Conservation (phyloP, 2,329 filamentous ascomycete species). For the Claviceps fusiformis region DNA sequence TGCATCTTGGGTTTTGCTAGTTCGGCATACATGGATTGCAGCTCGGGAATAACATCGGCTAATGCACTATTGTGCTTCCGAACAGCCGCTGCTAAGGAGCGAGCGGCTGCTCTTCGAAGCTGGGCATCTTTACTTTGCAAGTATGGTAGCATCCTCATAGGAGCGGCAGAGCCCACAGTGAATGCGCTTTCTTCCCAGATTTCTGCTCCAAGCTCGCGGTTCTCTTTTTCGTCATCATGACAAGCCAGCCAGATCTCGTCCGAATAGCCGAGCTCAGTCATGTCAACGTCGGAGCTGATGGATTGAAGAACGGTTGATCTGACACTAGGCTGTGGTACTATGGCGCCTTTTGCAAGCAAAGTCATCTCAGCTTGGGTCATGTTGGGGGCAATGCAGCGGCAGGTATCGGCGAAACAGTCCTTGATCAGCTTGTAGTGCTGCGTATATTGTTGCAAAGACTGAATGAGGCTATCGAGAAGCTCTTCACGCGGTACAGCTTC, state of each 20-base stretch:
- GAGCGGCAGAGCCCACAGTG: slow-evolving; percentile 49
- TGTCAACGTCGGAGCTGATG: slow-evolving; percentile 81
- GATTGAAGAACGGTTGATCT: slow-evolving; percentile 76
- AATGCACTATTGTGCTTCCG: slow-evolving; percentile 46
- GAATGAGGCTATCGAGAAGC: slow-evolving; percentile 57
- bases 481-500: slow-evolving; percentile 62
- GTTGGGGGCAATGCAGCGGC: slow-evolving; percentile 71
- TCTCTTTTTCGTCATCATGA: slow-evolving; percentile 83
- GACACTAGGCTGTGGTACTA: slow-evolving; percentile 67
- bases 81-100: slow-evolving; percentile 65
- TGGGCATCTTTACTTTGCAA: slow-evolving; percentile 68
- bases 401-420: slow-evolving; percentile 79
- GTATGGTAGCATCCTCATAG: slow-evolving; percentile 60
- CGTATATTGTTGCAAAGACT: slow-evolving; percentile 74
- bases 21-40: slow-evolving; percentile 61
- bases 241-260: slow-evolving; percentile 89
- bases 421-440: slow-evolving; percentile 94
- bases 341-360: slow-evolving; percentile 63
- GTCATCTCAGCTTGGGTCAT: slow-evolving; percentile 60
- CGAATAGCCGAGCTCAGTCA: slow-evolving; percentile 74
- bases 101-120: slow-evolving; percentile 69
- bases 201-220: slow-evolving; percentile 65
- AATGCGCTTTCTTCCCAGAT: slow-evolving; percentile 95
- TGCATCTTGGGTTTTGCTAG: slow-evolving; percentile 72
- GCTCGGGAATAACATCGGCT: slow-evolving; percentile 43